Evolutionary conservation across 306 rosid genomes (phyloP), one percentile per base, ranked within the genome.

Genomic region (Lotus japonicus): DNA sequence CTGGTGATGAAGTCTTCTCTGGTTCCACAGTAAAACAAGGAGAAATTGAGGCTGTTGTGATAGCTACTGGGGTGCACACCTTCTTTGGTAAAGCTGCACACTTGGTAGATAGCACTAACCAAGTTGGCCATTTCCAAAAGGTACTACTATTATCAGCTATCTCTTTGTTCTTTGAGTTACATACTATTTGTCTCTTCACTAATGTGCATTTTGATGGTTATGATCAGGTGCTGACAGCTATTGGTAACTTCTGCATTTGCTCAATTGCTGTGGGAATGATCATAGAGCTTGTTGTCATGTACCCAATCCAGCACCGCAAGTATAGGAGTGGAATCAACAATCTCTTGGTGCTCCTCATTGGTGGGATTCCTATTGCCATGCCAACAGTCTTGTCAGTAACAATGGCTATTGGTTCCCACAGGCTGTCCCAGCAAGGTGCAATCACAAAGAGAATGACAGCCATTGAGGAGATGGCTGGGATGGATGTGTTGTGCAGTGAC

Each of bases 61-160:
- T 89, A n/a, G 98, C 98, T 12, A 92, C 98, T 6, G 96, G 98
- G 1, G 96, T 92, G 0, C 96, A 89, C 64, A 89, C 98, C 72
- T 92, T 92, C 88, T 92, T 92, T 7, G 98, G 98, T 39, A 92
- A 92, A 82, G 98, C 98, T 62, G 98, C 98, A 76, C 98, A 89
- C 64, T 60, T 92, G 52, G 98, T 92, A 1, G 98, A 92, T 71
- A 87, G 82, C 83, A 87, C 95, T 49, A 81, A 92, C 66, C 84
- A 84, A 58, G 85, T 68, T 21, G 98, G 98, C 0, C 98, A 89
- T 70, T 92, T 92, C 80, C 98, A 92, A 71, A 80, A 89, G 95
- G 97, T 91, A 81, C 19, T 28, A 16, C 31, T 17, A 21, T 7
- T 62, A 15, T 19, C 31, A 26, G 31, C 11, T 15, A 6, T 19